Evolutionary conservation across 192 early-diverging fungal species (phyloP), one percentile per base, ranked within the genome.

Genomic region (Kickxella alabastrina): DNA sequence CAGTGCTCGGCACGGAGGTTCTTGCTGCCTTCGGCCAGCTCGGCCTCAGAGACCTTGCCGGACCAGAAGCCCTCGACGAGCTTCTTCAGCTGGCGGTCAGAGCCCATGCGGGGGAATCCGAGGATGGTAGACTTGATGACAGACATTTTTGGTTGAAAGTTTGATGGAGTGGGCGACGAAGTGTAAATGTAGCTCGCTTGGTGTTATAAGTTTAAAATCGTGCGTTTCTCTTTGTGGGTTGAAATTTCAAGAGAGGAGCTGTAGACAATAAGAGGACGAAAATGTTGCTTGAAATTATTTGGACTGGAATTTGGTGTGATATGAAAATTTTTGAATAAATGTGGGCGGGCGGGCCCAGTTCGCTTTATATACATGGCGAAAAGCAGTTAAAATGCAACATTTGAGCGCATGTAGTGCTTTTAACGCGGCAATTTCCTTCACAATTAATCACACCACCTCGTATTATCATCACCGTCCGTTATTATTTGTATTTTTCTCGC

Each of bases 41-140:
- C 81, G 28, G 74, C 68, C 52, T 87, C 82, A 38, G 82, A 75
- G 59, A 87, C 65, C 86, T 96, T 96, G 59, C 85, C 86, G 23
- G 78, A 62, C 95, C 95, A 98, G 84, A 87, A 98, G 43, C 64
- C 68, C 80, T 98, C 95, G 55, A 97, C 87, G 42, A 90, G 83
- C 72, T 89, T 91, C 85, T 98, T 98, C 59, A 97, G 86, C 75
- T 96, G 86, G 54, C 95, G 90, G 75, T 97, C 87, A 58, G 86
- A 87, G 40, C 93, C 93, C 79, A 95, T 88, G 67, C 92, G 88
- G 32, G 92, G 92, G 79, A 93, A 95, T 47, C 93, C 93, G 45
- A 87, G 75, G 27, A 79, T 69, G 28, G 68, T 75, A 43, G 71
- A 75, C 71, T 75, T 75, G 64, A 74, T 45, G 42, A 60, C 49